Evolutionary conservation across 495 filamentous ascomycete species (phyloP), one percentile per base, ranked within the genome.

Genomic region (Tuber aestivum): DNA sequence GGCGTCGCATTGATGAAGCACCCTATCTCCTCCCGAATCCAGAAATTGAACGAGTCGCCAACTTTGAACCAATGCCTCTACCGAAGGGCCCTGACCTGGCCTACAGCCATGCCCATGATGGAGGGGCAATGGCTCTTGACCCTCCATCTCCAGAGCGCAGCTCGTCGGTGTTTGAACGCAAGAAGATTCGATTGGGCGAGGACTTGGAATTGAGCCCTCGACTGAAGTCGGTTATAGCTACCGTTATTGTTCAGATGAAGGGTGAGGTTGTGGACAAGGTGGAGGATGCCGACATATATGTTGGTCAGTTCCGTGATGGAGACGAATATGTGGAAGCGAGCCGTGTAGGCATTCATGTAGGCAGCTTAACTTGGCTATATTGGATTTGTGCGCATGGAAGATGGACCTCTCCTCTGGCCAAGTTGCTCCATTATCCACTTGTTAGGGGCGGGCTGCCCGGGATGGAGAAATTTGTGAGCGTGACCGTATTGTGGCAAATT

Each of bases 301-400:
- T 99, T 45, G 95, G 95, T 80, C 91, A 93, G 37, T 97, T 91
- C 82, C 91, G 96, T 70, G 92, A 95, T 45, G 94, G 94, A 6
- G 80, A 87, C 32, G 88, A 94, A 65, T 99, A 97, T 82, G 83
- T 92, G 56, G 86, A 87, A 32, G 94, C 95, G 4, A 90, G 93
- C 4, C 89, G 90, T 75, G 83, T 86, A 44, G 88, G 90, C 35
- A 95, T 95, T 77, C 89, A 93, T 56, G 93, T 98, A 70, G 95
- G 94, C 14, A 98, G 94, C 83, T 87, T 98, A 27, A 89, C 93
- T 5, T 99, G 95, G 95, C 85, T 99, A 1, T 98, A 95, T 81
- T 89, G 95, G 84, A 84, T 98, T 45, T 95, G 98, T 82, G 93
- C 92, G 3, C 89, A 92, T 81, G 93, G 97, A 81, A 87, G 89